Percentiles rank a stretch among this genome's conserved stretches.
phyloP scores from a whole-genome alignment of 305 asterid genomes.

The Fraxinus xanthoxyloides region DNA sequence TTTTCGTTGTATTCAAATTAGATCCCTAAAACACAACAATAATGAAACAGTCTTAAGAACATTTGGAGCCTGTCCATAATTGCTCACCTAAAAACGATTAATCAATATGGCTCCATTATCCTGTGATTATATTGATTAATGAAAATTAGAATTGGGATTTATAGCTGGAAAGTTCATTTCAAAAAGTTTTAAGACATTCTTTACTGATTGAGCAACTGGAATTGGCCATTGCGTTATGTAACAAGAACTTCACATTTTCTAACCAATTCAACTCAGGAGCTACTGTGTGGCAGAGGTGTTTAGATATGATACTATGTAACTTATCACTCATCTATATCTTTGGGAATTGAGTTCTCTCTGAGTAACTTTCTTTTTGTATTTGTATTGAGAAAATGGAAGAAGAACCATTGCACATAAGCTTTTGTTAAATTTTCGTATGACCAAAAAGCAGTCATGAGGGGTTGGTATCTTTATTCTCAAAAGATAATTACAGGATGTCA shows the following conservation, averaged over 20 bases:
- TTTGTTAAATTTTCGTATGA: slow-evolving; percentile 14
- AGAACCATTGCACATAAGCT: not conserved
- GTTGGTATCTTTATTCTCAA: slow-evolving; percentile 31
- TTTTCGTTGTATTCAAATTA: not conserved
- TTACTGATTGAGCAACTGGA: slow-evolving; percentile 12
- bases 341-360: not conserved
- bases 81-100: not conserved
- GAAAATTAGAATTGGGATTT: not conserved
- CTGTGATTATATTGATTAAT: slow-evolving; percentile 4
- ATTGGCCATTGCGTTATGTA: not conserved
- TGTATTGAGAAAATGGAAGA: not conserved
- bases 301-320: not conserved
- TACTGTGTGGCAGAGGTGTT: not conserved
- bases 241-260: slow-evolving; percentile 8
- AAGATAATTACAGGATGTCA: slow-evolving; percentile 66
- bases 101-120: not conserved
- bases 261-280: not conserved
- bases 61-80: slow-evolving; percentile 8
- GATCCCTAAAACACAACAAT: not conserved
- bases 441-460: slow-evolving; percentile 13
- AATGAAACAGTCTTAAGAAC: not conserved
- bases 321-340: not conserved
- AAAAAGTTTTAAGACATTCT: not conserved
- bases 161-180: slow-evolving; percentile 3
- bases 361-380: slow-evolving; percentile 14